Base-by-base conservation (phyloP, 805 yeast species). In the Starmerella potacharoeniae region DNA sequence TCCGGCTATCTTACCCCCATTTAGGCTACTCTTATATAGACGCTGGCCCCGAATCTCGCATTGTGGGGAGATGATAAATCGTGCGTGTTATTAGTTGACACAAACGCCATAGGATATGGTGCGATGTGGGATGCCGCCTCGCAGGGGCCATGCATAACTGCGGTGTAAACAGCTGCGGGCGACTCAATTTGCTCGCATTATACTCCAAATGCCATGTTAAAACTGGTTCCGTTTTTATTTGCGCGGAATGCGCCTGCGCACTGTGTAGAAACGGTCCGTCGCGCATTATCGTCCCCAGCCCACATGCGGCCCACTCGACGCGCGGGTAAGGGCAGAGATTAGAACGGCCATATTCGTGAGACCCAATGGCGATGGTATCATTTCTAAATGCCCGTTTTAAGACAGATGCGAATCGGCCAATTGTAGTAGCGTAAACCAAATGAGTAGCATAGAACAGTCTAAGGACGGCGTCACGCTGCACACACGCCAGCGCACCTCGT, bases 341-440 rank as follows among this genome's bases (percentile, higher is more conserved):
- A 40, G 43, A 40, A 6, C 29, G 29, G 16, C 16, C 17, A 37
- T 16, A 31, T 30, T 44, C 37, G 48, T 7, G n/a, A 22, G 48
- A 14, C n/a, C 49, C 40, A 46, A 17, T 29, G 49, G 49, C 8
- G 53, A 39, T 39, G 45, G 39, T 30, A 42, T 42, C 45, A 49
- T 49, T 49, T 29, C 16, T 14, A 11, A 10, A 2, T 10, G 30
- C 31, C 13, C n/a, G n/a, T 31, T 13, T 22, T 6, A 16, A 28
- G 43, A 28, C 6, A 8, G 11, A 28, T 35, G 29, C 3, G 29
- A 5, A 8, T 6, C 9, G 14, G 14, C 10, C 33, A 22, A 47
- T 16, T 13, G 33, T 7, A 31, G 2, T 34, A 14, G 31, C 5
- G 9, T 10, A n/a, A 9, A 8, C 13, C 6, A 4, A 6, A 47